Evolutionary conservation across 192 early-diverging fungal genomes (phyloP).

Genomic region (Linnemannia exigua): DNA sequence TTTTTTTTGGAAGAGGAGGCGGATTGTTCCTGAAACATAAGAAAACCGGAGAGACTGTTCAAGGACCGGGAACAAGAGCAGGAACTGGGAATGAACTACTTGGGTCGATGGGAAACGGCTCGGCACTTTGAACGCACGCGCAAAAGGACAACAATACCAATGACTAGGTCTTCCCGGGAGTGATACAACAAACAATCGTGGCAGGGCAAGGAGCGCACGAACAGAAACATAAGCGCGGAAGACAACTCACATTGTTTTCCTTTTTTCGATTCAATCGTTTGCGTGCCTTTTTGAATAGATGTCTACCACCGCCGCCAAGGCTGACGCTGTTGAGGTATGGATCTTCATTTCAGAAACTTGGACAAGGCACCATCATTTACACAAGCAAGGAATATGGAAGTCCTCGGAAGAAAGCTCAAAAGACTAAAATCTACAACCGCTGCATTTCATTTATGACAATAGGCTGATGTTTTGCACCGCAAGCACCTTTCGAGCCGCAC

Average conservation of each 20-base stretch:
- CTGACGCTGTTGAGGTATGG: conserved; percentile 37
- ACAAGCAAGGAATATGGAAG: neutral
- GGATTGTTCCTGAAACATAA: conserved; percentile 12
- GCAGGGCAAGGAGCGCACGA: neutral
- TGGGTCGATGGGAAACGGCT: too few species aligned
- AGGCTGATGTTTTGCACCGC: conserved; percentile 67
- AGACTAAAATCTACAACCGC: neutral
- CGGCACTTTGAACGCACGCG: neutral
- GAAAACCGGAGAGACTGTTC: too few species aligned
- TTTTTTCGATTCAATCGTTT: neutral
- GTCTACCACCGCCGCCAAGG: conserved; percentile 48
- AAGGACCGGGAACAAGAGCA: neutral
- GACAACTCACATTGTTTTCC: neutral
- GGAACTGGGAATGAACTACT: neutral
- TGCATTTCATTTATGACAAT: neutral
- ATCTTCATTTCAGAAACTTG: neutral
- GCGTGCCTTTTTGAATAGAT: conserved; percentile 30
- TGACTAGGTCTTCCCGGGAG: neutral
- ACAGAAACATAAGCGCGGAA: neutral
- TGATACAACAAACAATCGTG: neutral
- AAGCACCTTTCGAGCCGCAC: conserved; percentile 69
- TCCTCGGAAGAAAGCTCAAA: neutral
- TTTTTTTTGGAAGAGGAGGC: neutral
- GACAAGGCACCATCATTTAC: neutral
- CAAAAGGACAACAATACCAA: too few species aligned